phyloP scores from a whole-genome alignment of 495 filamentous ascomycete genomes.

The Physcia stellaris region DNA sequence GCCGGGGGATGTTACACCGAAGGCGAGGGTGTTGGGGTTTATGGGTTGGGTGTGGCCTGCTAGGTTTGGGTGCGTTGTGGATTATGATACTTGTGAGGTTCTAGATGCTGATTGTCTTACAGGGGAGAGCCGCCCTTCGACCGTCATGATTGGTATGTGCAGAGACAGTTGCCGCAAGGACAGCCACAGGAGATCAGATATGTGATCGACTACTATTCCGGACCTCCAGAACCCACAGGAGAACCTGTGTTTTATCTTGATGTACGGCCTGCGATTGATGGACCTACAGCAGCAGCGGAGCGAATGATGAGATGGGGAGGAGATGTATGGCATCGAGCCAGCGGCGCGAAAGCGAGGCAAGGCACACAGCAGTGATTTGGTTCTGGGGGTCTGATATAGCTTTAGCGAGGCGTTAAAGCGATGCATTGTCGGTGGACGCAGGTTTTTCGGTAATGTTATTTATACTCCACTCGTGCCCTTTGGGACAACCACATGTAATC shows the following conservation, averaged over 20 bases:
- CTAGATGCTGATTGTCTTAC: not conserved
- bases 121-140: constrained; percentile 85
- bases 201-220: constrained; percentile 96
- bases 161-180: constrained; percentile 47
- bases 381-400: too few species aligned
- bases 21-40: constrained; percentile 66
- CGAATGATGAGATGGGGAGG: constrained; percentile 79
- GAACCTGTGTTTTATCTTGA: constrained; percentile 96
- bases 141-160: constrained; percentile 92
- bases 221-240: constrained; percentile 69
- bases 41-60: constrained; percentile 67
- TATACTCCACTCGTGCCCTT: too few species aligned
- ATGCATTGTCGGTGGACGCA: too few species aligned
- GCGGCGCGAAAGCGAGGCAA: constrained; percentile 52
- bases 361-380: too few species aligned
- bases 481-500: too few species aligned
- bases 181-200: constrained; percentile 67
- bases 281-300: constrained; percentile 67
- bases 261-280: constrained; percentile 86
- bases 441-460: too few species aligned
- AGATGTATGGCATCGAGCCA: constrained; percentile 85
- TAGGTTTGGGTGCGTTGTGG: constrained; percentile 60
- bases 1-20: constrained; percentile 79
- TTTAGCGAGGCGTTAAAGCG: too few species aligned
- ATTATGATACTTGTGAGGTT: too few species aligned